Evolutionary conservation across 805 yeast species (phyloP), one percentile per base, ranked within the genome.

Genomic region (Nadsonia fulvescens): DNA sequence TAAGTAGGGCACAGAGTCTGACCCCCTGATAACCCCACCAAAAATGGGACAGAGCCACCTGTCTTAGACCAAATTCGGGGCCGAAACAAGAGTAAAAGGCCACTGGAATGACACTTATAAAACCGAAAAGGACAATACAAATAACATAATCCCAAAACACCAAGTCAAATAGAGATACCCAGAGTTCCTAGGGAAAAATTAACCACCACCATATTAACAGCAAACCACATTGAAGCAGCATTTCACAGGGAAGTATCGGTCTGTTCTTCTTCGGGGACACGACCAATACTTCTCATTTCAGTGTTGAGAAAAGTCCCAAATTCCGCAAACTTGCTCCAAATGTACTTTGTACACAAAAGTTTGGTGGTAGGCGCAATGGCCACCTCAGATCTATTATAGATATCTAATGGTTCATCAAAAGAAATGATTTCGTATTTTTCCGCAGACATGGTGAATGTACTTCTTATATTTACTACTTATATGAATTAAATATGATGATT

Each of bases 171-270:
- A 66, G 60, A 31, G 71, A 55, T 56, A 14, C 75, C 73, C 19
- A 71, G 47, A 36, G 63, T 72, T 47, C 93, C 93, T 27, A 77
- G 54, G 6, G 89, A 56, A 40, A 63, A 66, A 9, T 92, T 66
- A 15, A 91, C 79, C 42, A 79, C 65, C 29, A 76, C 91, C 61
- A 76, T 56, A 51, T 78, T 78, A 18, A 89, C 89, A 6, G 86
- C 70, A 38, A 72, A 61, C 92, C 92, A 79, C 82, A 79, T 74
- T 26, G 79, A 59, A 24, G 78, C 76, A 14, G 83, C 75, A 34
- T 63, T 64, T 49, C 63, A 54, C 33, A 73, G 43, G 18, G 76
- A 69, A 18, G 59, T 61, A 33, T 70, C 76, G 24, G 61, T 59
- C 46, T 76, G 71, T 46, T 76, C 81, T 23, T 70, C 74, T 33